A percentile compares a stretch with the other conserved stretches of the same genome.
phyloP scores from a whole-genome alignment of 176 grass and related monocot genomes.

The Aegilops speltoides region DNA sequence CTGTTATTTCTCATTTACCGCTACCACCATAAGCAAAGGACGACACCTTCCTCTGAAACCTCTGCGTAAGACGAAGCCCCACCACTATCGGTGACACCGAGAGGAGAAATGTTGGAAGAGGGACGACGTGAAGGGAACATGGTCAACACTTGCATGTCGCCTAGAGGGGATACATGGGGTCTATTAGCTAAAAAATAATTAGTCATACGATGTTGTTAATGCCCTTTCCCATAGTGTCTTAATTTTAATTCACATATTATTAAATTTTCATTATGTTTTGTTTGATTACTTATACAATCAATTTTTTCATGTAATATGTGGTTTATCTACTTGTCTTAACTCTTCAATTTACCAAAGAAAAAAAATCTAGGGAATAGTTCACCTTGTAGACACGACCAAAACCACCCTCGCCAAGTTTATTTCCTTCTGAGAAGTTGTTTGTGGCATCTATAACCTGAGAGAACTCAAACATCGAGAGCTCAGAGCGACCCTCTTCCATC shows the following conservation, averaged over 20 bases:
- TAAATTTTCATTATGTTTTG: not conserved
- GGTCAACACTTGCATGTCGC: too few species aligned
- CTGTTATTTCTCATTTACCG: too few species aligned
- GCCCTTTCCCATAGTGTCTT: not conserved
- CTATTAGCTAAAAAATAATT: too few species aligned
- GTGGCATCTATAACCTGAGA: conserved; percentile 31
- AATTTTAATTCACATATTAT: not conserved
- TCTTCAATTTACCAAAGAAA: not conserved
- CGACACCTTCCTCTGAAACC: too few species aligned
- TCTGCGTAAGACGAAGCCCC: too few species aligned
- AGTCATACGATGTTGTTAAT: not conserved
- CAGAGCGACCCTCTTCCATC: not conserved
- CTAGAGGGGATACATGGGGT: too few species aligned
- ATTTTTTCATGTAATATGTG: not conserved
- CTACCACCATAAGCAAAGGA: too few species aligned
- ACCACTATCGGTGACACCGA: too few species aligned
- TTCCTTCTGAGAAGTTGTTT: conserved; percentile 36
- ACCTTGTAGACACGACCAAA: conserved; percentile 56
- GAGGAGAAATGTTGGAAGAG: too few species aligned
- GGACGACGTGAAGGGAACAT: too few species aligned
- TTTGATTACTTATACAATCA: too few species aligned
- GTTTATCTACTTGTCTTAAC: not conserved
- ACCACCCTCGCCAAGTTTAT: conserved; percentile 53
- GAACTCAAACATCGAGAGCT: conserved; percentile 30
- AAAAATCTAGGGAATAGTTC: not conserved